Conservation (phyloP, 2,329 filamentous ascomycete genomes). For the Lojkania enalia region DNA sequence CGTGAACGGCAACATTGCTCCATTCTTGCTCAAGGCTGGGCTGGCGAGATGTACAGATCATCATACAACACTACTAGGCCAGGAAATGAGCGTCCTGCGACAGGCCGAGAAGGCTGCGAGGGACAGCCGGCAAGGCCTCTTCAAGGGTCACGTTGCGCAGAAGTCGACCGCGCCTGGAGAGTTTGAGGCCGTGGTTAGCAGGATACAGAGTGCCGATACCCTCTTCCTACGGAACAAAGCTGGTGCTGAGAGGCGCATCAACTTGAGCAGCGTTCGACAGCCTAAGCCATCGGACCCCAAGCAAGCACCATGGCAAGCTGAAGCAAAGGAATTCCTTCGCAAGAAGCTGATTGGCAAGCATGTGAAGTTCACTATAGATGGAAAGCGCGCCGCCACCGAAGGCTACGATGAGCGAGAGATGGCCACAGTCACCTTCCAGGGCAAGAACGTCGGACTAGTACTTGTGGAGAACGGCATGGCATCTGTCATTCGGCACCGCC, state of each 20-base stretch:
- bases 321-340: constrained; percentile 93
- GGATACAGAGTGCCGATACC: constrained; percentile 86
- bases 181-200: constrained; percentile 79
- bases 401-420: constrained; percentile 95
- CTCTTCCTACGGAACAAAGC: constrained; percentile 83
- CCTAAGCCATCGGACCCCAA: constrained; percentile 87
- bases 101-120: constrained; percentile 86
- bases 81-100: constrained; percentile 82
- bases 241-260: constrained; percentile 85
- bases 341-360: constrained; percentile 97
- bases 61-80: constrained; percentile 88
- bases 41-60: constrained; percentile 92
- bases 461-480: constrained; percentile 93
- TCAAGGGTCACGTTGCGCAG: constrained; percentile 73
- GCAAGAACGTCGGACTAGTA: constrained; percentile 81
- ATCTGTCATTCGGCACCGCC: constrained; percentile 90
- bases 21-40: constrained; percentile 85
- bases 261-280: constrained; percentile 88
- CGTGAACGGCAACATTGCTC: constrained; percentile 81
- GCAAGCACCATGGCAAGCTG: constrained; percentile 84
- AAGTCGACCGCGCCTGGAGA: constrained; percentile 65
- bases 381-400: constrained; percentile 84
- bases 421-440: constrained; percentile 79
- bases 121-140: constrained; percentile 73
- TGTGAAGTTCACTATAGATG: constrained; percentile 85